phyloP scores from a whole-genome alignment of 73 alveolate genomes.

The Paramecium sonneborni region DNA sequence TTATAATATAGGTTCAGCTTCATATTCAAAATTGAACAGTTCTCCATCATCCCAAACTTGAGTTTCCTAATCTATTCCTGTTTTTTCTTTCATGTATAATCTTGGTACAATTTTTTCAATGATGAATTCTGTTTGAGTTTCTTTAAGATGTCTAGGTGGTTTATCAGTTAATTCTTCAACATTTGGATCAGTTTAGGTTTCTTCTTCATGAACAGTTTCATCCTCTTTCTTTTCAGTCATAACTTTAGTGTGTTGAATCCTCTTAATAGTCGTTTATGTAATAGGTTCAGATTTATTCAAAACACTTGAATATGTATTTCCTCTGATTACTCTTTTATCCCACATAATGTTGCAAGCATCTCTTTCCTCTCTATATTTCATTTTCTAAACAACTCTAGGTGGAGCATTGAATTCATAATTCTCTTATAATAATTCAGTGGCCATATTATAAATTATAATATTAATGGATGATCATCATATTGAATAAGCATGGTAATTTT shows the following conservation, averaged over 20 bases:
- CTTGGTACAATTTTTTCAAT: conserved; percentile 88
- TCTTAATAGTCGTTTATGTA: not conserved
- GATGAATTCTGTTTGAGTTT: conserved; percentile 87
- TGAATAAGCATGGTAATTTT: conserved; percentile 72
- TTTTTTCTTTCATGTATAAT: conserved; percentile 80
- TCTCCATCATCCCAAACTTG: conserved; percentile 85
- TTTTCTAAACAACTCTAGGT: conserved; percentile 45
- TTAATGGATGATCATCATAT: not conserved
- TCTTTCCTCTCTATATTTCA: conserved; percentile 27
- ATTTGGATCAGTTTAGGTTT: conserved; percentile 77
- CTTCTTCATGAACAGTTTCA: conserved; percentile 51
- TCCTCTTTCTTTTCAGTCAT: conserved; percentile 40
- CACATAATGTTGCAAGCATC: conserved; percentile 49
- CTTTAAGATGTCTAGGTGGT: conserved; percentile 76
- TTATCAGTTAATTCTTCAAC: conserved; percentile 74
- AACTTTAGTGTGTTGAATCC: not conserved
- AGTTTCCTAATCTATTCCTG: conserved; percentile 88
- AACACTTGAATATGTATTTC: conserved; percentile 16
- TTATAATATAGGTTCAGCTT: conserved; percentile 89
- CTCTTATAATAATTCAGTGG: conserved; percentile 42
- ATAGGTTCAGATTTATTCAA: not conserved
- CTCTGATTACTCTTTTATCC: conserved; percentile 52
- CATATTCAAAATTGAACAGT: conserved; percentile 87
- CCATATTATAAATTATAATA: conserved; percentile 15
- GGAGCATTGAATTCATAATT: conserved; percentile 61